Conservation (phyloP, 2,329 filamentous ascomycete genomes). For the Cladophialophora psammophila region DNA sequence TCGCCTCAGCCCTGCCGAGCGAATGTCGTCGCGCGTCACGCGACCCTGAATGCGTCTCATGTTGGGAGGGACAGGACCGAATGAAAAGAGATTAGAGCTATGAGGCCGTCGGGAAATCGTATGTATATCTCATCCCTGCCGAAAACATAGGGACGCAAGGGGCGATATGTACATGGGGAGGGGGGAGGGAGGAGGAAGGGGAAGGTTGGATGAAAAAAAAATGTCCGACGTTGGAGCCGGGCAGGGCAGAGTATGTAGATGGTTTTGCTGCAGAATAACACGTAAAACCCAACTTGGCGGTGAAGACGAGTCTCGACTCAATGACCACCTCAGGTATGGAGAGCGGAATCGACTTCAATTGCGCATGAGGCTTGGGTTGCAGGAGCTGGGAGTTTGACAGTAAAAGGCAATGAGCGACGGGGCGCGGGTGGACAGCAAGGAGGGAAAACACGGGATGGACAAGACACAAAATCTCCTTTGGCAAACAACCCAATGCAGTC, state of each 20-base stretch:
- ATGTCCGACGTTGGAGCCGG: not conserved
- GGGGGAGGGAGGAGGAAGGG: not conserved
- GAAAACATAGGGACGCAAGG: conserved; percentile 4
- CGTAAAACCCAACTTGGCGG: conserved; percentile 21
- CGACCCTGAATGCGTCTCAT: conserved; percentile 38
- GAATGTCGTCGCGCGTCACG: conserved; percentile 38
- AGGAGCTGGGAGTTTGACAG: conserved; percentile 11
- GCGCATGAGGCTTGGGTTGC: conserved; percentile 20
- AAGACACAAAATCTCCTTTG: not conserved
- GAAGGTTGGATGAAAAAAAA: conserved; percentile 5
- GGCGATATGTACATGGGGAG: conserved; percentile 10
- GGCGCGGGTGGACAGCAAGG: not conserved
- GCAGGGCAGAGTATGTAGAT: conserved; percentile 9
- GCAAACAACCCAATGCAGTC: not conserved
- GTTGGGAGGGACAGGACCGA: conserved; percentile 11
- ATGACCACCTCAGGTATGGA: not conserved
- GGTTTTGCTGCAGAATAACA: not conserved
- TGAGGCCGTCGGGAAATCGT: conserved; percentile 14
- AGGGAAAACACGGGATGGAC: conserved; percentile 1
- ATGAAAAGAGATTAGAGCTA: conserved; percentile 15
- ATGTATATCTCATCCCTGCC: conserved; percentile 33
- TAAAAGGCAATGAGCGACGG: conserved; percentile 10
- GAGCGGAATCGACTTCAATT: conserved; percentile 9
- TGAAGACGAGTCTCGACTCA: conserved; percentile 21
- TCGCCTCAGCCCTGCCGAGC: conserved; percentile 40